Conservation (phyloP, 805 yeast species). For the Kodamaea nitidulidarum region DNA sequence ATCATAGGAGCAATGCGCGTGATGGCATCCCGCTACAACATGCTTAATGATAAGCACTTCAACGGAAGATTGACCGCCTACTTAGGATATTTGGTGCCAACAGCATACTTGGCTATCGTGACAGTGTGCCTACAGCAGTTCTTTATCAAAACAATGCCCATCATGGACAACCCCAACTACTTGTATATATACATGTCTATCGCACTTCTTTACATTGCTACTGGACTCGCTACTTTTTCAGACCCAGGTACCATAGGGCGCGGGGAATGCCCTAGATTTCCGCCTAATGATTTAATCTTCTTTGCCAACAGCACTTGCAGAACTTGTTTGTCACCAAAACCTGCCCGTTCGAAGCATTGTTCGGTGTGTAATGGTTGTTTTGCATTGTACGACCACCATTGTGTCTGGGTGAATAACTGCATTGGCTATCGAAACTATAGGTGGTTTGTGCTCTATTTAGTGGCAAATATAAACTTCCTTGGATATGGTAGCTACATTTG, state of each 20-base stretch:
- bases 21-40: constrained; percentile 3
- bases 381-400: constrained; percentile 54
- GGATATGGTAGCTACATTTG: constrained; percentile 20
- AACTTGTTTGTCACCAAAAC: constrained; percentile 46
- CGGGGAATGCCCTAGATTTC: constrained; percentile 16
- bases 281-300: constrained; percentile 51
- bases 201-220: constrained; percentile 27
- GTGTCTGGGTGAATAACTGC: constrained; percentile 69
- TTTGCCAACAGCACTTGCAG: constrained; percentile 42
- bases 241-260: constrained; percentile 40
- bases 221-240: constrained; percentile 34
- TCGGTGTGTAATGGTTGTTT: constrained; percentile 54
- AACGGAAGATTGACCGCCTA: constrained; percentile 19
- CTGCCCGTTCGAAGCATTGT: constrained; percentile 65
- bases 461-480: constrained; percentile 38
- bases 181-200: constrained; percentile 30
- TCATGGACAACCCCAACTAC: constrained; percentile 14
- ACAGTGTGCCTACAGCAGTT: constrained; percentile 30
- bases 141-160: constrained; percentile 25
- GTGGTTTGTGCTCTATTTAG: constrained; percentile 55
- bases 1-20: constrained; percentile 4
- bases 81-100: constrained; percentile 44
- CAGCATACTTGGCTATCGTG: constrained; percentile 35
- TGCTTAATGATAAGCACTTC: constrained; percentile 20
- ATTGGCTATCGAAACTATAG: constrained; percentile 63